Percentiles rank a stretch among this genome's conserved stretches.
Evolutionary conservation across 306 rosid species (phyloP).

Genomic region (Acacia confusa): DNA sequence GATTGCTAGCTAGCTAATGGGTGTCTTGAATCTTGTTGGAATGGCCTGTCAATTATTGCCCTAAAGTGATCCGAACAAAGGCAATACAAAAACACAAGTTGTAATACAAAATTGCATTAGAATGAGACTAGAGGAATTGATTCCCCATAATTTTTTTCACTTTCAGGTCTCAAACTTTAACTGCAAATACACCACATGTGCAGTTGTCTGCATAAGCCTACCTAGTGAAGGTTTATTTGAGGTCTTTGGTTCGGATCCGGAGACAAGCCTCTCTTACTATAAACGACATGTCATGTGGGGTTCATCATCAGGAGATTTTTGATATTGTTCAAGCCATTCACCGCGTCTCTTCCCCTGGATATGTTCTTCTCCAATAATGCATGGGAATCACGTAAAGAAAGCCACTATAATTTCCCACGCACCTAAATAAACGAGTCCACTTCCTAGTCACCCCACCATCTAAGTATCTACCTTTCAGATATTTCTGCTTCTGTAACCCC

Average conservation of each 20-base stretch:
- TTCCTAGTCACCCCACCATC: slow-evolving; percentile 21
- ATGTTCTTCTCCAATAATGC: slow-evolving; percentile 76
- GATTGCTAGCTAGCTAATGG: slow-evolving; percentile 29
- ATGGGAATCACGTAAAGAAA: slow-evolving; percentile 77
- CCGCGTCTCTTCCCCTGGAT: slow-evolving; percentile 52
- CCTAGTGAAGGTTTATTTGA: slow-evolving; percentile 56
- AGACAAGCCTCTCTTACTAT: slow-evolving; percentile 3
- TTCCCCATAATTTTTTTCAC: slow-evolving; percentile 39
- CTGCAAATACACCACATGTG: slow-evolving; percentile 16
- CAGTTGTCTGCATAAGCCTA: slow-evolving; percentile 27
- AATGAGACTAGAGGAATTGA: slow-evolving; percentile 37
- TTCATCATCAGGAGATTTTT: slow-evolving; percentile 29
- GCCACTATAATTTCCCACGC: slow-evolving; percentile 42
- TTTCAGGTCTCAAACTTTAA: slow-evolving; percentile 11
- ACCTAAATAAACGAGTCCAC: slow-evolving; percentile 25
- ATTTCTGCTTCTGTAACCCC: slow-evolving; percentile 43
- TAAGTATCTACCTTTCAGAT: slow-evolving; percentile 27
- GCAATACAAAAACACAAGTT: slow-evolving; percentile 22
- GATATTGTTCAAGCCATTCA: slow-evolving; percentile 51
- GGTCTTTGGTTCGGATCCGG: neutral
- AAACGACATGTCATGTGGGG: slow-evolving; percentile 29
- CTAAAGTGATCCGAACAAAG: slow-evolving; percentile 44
- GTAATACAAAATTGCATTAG: slow-evolving; percentile 48
- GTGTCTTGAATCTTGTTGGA: slow-evolving; percentile 69
- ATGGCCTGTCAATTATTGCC: slow-evolving; percentile 85